Conservation (phyloP, 208 protist species). For the Angomonas ambiguus region DNA sequence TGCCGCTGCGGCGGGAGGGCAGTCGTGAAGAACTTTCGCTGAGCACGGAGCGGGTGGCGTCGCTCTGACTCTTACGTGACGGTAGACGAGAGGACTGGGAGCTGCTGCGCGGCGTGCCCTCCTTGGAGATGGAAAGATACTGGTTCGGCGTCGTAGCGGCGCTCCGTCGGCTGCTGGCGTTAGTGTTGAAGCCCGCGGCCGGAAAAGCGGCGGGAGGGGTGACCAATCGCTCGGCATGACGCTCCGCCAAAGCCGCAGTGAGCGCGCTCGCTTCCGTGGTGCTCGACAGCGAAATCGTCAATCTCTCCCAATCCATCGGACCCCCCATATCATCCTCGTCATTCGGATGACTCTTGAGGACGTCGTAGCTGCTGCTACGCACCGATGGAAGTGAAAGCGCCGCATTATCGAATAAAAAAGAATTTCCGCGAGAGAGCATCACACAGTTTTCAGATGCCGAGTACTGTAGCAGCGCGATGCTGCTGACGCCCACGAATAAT, state of each 20-base stretch:
- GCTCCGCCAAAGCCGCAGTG: constrained; percentile 40
- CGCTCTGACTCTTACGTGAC: neutral
- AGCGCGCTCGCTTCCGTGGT: constrained; percentile 33
- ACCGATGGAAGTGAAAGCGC: constrained; percentile 21
- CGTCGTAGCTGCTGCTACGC: constrained; percentile 16
- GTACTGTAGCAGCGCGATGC: constrained; percentile 52
- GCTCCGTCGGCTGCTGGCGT: neutral
- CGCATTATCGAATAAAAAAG: constrained; percentile 71
- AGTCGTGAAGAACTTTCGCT: neutral
- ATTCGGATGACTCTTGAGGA: neutral
- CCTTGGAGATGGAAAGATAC: constrained; percentile 13
- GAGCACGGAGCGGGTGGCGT: neutral
- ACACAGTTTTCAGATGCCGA: constrained; percentile 39
- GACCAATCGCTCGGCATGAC: constrained; percentile 34
- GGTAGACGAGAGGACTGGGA: constrained; percentile 13
- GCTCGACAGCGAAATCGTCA: constrained; percentile 45
- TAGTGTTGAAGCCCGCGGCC: too few relatives aligned
- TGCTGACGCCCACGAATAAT: constrained; percentile 69
- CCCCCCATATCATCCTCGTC: constrained; percentile 13
- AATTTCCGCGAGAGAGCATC: constrained; percentile 37
- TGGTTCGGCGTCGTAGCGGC: neutral
- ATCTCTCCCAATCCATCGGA: constrained; percentile 42
- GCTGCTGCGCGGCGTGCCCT: constrained; percentile 6
- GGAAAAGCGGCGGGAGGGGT: constrained; percentile 19
- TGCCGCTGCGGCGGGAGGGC: neutral